These are phyloP conservation scores for Penicillium longicatenatum DNA, from an alignment of 495 filamentous ascomycete species.

Conservation along the genomic window DNA sequence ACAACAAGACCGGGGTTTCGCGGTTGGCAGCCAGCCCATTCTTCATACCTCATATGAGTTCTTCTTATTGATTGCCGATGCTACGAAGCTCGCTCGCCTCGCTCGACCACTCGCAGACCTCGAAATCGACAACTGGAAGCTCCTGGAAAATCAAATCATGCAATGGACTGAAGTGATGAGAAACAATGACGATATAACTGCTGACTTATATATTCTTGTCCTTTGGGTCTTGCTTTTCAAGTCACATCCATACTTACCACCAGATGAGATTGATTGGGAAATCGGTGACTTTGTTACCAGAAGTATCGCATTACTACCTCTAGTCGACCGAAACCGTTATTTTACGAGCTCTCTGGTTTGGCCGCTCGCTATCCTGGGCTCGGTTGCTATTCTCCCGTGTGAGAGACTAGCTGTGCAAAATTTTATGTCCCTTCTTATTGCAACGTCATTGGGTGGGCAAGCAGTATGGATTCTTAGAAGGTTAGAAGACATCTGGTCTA, in stretches of 20 bases:
- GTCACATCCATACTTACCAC: neutral
- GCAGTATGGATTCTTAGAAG: slow-evolving; percentile 11
- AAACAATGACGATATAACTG: neutral
- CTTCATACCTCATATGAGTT: slow-evolving; percentile 15
- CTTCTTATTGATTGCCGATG: slow-evolving; percentile 17
- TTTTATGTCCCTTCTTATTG: neutral
- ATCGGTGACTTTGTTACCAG: neutral
- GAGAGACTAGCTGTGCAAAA: neutral
- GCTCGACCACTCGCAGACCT: neutral
- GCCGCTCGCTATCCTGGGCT: slow-evolving; percentile 14
- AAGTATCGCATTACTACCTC: neutral
- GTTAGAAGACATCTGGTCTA: slow-evolving; percentile 10
- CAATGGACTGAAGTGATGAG: neutral
- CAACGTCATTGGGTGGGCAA: slow-evolving; percentile 7
- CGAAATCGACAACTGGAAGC: slow-evolving; percentile 4
- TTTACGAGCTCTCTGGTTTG: slow-evolving; percentile 16
- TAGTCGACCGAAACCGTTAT: neutral
- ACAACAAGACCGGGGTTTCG: neutral
- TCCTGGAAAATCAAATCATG: neutral
- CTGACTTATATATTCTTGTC: neutral
- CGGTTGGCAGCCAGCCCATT: slow-evolving; percentile 10
- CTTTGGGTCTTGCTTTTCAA: slow-evolving; percentile 13
- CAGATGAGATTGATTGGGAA: neutral
- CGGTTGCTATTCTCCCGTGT: neutral
- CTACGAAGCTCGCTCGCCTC: slow-evolving; percentile 15